Conservation (phyloP, 208 protist genomes). For the Trypanosoma lewisi region DNA sequence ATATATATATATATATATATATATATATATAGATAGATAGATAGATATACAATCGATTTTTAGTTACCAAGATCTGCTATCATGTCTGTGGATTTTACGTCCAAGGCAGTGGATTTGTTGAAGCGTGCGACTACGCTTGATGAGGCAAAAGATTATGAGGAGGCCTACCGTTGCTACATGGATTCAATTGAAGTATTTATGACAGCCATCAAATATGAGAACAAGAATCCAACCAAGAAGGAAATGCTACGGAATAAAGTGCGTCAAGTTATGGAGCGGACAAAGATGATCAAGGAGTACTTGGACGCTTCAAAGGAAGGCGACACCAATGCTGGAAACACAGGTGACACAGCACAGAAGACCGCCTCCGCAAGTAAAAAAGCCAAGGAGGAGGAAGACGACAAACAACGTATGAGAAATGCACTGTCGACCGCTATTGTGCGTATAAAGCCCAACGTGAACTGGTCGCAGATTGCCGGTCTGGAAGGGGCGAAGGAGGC, state of each 20-base stretch:
- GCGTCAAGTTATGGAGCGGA: slow-evolving; percentile 92
- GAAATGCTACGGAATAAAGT: slow-evolving; percentile 91
- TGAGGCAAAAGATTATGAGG: slow-evolving; percentile 91
- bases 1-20: slow-evolving; percentile 11
- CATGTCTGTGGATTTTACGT: slow-evolving; percentile 93
- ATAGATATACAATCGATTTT: not conserved
- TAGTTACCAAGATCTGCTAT: not conserved
- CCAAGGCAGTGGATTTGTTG: slow-evolving; percentile 92
- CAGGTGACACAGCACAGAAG: slow-evolving; percentile 47
- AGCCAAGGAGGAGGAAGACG: slow-evolving; percentile 85
- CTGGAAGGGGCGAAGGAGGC: slow-evolving; percentile 90
- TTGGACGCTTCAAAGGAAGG: slow-evolving; percentile 79
- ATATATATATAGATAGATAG: not conserved
- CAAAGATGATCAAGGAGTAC: slow-evolving; percentile 95
- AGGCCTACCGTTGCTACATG: slow-evolving; percentile 93
- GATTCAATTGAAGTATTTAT: slow-evolving; percentile 94
- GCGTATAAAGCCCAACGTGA: slow-evolving; percentile 80
- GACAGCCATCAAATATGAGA: slow-evolving; percentile 94
- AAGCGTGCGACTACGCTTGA: slow-evolving; percentile 91
- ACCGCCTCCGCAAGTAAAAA: slow-evolving; percentile 74
- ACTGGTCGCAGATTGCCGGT: slow-evolving; percentile 89
- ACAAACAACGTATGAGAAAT: slow-evolving; percentile 88
- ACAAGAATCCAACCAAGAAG: slow-evolving; percentile 93
- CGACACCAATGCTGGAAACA: slow-evolving; percentile 27
- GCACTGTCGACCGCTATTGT: slow-evolving; percentile 80